phyloP scores from a whole-genome alignment of 169 alveolate species.

The Plasmodium reichenowi region DNA sequence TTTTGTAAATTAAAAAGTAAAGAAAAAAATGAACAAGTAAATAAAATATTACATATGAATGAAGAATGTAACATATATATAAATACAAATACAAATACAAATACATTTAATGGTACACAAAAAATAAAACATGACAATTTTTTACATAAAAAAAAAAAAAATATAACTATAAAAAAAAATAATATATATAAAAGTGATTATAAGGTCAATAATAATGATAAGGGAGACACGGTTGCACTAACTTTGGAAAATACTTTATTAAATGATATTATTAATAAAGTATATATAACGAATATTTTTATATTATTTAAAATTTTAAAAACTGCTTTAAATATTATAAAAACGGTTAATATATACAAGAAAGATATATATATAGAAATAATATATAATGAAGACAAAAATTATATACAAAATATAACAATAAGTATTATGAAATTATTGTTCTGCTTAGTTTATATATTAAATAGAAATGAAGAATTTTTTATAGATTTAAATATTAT shows the following conservation, averaged over 20 bases:
- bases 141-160: neutral
- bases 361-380: slow-evolving; percentile 51
- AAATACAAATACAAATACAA: too few species aligned
- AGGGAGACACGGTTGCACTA: neutral
- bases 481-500: slow-evolving; percentile 25
- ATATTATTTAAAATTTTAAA: slow-evolving; percentile 54
- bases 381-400: slow-evolving; percentile 18
- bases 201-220: neutral
- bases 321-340: slow-evolving; percentile 54
- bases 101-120: neutral
- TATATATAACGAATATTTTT: slow-evolving; percentile 43
- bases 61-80: too few species aligned
- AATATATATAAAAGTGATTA: neutral
- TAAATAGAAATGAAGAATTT: slow-evolving; percentile 50
- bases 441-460: slow-evolving; percentile 34
- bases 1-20: neutral
- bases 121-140: neutral
- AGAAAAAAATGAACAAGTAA: neutral
- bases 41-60: neutral
- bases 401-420: slow-evolving; percentile 19
- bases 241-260: neutral
- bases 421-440: slow-evolving; percentile 39
- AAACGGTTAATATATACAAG: slow-evolving; percentile 43
- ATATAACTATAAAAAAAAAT: neutral
- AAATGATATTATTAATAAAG: slow-evolving; percentile 36